Conservation (phyloP, 2,329 filamentous ascomycete genomes). For the Fusarium oxysporum region DNA sequence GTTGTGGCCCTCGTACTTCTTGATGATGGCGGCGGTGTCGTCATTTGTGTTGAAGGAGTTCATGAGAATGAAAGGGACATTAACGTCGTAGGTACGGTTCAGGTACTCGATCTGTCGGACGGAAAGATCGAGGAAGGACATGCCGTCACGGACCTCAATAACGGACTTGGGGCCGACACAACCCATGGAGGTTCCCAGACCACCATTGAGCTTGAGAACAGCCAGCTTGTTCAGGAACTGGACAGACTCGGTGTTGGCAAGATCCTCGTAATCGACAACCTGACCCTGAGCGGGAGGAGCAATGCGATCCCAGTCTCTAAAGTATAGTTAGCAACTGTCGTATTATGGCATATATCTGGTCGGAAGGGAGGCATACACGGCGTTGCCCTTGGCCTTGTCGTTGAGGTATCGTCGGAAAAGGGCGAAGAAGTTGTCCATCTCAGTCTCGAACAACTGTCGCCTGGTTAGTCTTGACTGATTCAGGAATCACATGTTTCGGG, state of each 20-base stretch:
- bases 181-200: constrained; percentile 99
- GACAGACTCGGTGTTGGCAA: constrained; percentile 89
- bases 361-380: constrained; percentile 68
- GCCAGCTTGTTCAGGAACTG: constrained; percentile 97
- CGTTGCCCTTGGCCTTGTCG: constrained; percentile 98
- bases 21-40: constrained; percentile 98
- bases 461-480: constrained; percentile 13
- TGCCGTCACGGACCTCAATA: constrained; percentile 99
- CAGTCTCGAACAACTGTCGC: constrained; percentile 88
- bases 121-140: constrained; percentile 99
- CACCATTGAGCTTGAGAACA: constrained; percentile 98
- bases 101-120: constrained; percentile 99
- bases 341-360: not conserved
- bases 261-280: constrained; percentile 93
- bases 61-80: constrained; percentile 98
- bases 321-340: constrained; percentile 38
- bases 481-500: not conserved
- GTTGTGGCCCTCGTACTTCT: constrained; percentile 99
- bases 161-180: constrained; percentile 99
- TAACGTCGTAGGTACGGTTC: constrained; percentile 97
- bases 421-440: constrained; percentile 99
- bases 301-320: constrained; percentile 95
- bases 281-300: constrained; percentile 91
- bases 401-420: constrained; percentile 98
- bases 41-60: constrained; percentile 99